Percentiles rank a stretch among this genome's conserved stretches.
Evolutionary conservation across 129 eudicot genomes (phyloP).

Genomic region (Logfia minima): DNA sequence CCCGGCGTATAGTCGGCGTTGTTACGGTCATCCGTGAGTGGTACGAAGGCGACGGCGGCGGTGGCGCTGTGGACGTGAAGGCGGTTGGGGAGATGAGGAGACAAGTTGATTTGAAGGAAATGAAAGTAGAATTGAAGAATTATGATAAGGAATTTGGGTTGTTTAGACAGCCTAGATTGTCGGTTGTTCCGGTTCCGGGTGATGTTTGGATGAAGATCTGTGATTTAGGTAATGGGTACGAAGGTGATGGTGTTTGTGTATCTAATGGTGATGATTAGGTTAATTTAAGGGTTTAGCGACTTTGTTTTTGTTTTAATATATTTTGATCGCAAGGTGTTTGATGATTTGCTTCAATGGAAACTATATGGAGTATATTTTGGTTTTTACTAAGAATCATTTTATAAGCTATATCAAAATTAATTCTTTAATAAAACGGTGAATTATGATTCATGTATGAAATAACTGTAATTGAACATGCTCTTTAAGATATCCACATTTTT

Average conservation of each 20-base stretch:
- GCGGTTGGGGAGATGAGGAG: constrained; percentile 88
- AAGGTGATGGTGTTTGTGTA: constrained; percentile 38
- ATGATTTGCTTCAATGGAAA: constrained; percentile 20
- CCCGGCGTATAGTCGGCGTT: constrained; percentile 74
- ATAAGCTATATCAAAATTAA: too few species aligned
- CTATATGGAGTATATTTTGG: background rate
- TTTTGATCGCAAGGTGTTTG: constrained; percentile 38
- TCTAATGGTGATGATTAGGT: constrained; percentile 22
- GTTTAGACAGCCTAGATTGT: constrained; percentile 83
- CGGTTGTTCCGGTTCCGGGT: constrained; percentile 78
- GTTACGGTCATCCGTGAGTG: constrained; percentile 75
- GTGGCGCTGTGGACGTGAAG: constrained; percentile 68
- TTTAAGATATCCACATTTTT: too few species aligned
- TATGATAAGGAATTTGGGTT: constrained; percentile 57
- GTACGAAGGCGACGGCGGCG: constrained; percentile 47
- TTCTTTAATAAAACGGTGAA: too few species aligned
- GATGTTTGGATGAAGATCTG: constrained; percentile 71
- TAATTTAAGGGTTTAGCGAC: background rate
- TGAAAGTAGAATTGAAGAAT: constrained; percentile 51
- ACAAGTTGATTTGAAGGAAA: constrained; percentile 75
- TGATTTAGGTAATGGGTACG: constrained; percentile 83
- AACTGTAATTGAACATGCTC: too few species aligned
- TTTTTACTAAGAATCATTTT: background rate
- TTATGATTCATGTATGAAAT: too few species aligned
- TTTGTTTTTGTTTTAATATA: background rate